Conservation (phyloP, 805 yeast genomes). For the Lachancea meyersii region DNA sequence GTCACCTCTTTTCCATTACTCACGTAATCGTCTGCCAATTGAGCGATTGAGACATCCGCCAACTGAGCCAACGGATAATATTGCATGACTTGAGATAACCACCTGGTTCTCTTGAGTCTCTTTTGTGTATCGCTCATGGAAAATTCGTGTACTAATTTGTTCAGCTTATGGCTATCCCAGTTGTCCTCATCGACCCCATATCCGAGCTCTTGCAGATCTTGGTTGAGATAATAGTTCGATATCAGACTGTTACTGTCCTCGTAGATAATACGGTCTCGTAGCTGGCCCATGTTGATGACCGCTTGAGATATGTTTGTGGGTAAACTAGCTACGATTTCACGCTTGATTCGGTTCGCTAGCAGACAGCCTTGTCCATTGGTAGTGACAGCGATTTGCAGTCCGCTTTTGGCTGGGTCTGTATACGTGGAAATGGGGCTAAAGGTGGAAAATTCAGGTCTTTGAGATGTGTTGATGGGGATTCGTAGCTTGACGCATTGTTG, state of each 20-base stretch:
- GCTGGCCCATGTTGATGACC: slow-evolving; percentile 60
- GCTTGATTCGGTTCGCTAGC: slow-evolving; percentile 68
- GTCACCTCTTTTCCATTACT: background rate
- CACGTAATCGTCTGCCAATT: slow-evolving; percentile 14
- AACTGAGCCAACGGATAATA: slow-evolving; percentile 73
- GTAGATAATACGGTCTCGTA: slow-evolving; percentile 50
- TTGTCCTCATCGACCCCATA: slow-evolving; percentile 60
- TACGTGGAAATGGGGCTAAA: slow-evolving; percentile 72
- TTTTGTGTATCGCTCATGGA: slow-evolving; percentile 46
- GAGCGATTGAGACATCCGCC: slow-evolving; percentile 49
- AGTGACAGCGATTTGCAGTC: slow-evolving; percentile 72
- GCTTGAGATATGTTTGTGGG: slow-evolving; percentile 68
- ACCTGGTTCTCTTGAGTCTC: slow-evolving; percentile 60
- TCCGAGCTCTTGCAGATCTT: slow-evolving; percentile 28
- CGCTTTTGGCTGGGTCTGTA: slow-evolving; percentile 49
- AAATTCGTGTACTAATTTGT: slow-evolving; percentile 56
- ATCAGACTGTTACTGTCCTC: slow-evolving; percentile 39
- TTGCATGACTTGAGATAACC: slow-evolving; percentile 87
- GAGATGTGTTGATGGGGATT: slow-evolving; percentile 79
- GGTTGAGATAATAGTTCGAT: slow-evolving; percentile 7
- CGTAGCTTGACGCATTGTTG: slow-evolving; percentile 51
- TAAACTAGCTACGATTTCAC: slow-evolving; percentile 60
- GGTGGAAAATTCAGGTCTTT: slow-evolving; percentile 62
- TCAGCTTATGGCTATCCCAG: slow-evolving; percentile 51
- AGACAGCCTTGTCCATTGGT: slow-evolving; percentile 89